Evolutionary conservation across 495 filamentous ascomycete genomes (phyloP), one percentile per base, ranked within the genome.

Genomic region (Penicillium longicatenatum): DNA sequence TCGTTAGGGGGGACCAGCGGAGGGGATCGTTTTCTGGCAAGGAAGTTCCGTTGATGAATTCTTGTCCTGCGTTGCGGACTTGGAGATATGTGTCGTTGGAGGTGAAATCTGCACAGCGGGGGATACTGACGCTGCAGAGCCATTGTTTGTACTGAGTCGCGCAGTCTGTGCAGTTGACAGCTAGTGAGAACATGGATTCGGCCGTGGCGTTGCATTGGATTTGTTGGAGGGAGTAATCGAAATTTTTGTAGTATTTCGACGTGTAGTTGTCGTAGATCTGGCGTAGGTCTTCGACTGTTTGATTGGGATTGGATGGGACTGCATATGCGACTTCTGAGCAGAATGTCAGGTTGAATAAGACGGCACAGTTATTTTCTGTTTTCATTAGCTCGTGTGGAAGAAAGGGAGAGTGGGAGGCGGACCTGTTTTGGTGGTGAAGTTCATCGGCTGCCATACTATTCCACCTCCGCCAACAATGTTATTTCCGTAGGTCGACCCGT

Each of bases 61-160:
- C 58, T 50, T 87, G 80, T 17, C 65, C 78, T 43, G 91, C 76
- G 54, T 90, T 91, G 33, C 94, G 88, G 6, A 82, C 75, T 53
- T 87, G 82, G 1, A 93, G 82, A 64, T 75, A 89, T 0, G 69
- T 3, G 1, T 77, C 71, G 1, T 61, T 50, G 24, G 79, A 83
- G 49, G 82, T 85, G 62, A 88, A 93, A 73, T 96, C 93, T 60
- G 85, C 85, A 79, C 94, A 99, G 41, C 90, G 88, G 0, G 94
- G 94, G 61, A 99, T 94, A 14, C 84, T 87, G 33, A 98, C 93
- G 47, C 90, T 84, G 76, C 94, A 99, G 41, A 99, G 86, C 94
- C 94, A 99, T 60, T 86, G 73, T 68, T 90, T 96, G 77, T 99
- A 99, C 6, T 91, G 90, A 2, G 60, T 57, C 8, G 79, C 85